Percentiles rank a stretch among this genome's conserved stretches.
These are phyloP conservation scores for Nemania sp. DNA, from an alignment of 2,329 filamentous ascomycete genomes.

Conservation along the genomic window DNA sequence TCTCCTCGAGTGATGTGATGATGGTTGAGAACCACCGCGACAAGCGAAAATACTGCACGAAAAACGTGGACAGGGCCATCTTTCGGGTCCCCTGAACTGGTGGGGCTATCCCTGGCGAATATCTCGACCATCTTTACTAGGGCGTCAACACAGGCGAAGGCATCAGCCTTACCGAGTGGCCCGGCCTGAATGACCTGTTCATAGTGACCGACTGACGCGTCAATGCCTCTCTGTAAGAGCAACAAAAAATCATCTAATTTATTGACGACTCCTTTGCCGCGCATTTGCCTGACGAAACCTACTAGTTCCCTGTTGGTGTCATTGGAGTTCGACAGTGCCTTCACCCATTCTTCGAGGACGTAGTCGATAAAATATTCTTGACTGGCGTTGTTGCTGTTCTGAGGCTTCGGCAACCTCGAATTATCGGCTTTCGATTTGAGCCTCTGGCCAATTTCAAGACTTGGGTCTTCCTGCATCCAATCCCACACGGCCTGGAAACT, in stretches of 20 bases:
- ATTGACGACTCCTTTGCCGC: slow-evolving; percentile 71
- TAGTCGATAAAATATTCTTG: slow-evolving; percentile 89
- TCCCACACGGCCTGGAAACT: slow-evolving; percentile 80
- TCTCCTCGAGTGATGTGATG: slow-evolving; percentile 82
- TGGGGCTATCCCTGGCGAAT: slow-evolving; percentile 72
- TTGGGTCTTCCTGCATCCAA: slow-evolving; percentile 77
- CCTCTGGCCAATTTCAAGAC: slow-evolving; percentile 65
- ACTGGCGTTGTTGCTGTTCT: slow-evolving; percentile 56
- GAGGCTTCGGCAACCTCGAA: slow-evolving; percentile 45
- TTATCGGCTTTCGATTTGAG: slow-evolving; percentile 66
- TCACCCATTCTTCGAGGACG: slow-evolving; percentile 93
- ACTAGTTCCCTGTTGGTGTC: slow-evolving; percentile 71
- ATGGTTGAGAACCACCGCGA: slow-evolving; percentile 80
- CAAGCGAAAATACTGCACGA: slow-evolving; percentile 75
- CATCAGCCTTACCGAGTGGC: slow-evolving; percentile 57
- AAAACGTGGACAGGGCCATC: slow-evolving; percentile 71
- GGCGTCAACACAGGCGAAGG: slow-evolving; percentile 71
- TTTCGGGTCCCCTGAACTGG: slow-evolving; percentile 60
- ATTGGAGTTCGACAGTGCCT: slow-evolving; percentile 76
- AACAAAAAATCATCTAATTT: slow-evolving; percentile 74
- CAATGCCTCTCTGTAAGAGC: slow-evolving; percentile 81
- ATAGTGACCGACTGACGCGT: slow-evolving; percentile 76
- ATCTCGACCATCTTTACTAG: slow-evolving; percentile 78
- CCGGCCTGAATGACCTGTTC: slow-evolving; percentile 69
- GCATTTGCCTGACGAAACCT: slow-evolving; percentile 83